A percentile compares a stretch with the other conserved stretches of the same genome.
phyloP scores from a whole-genome alignment of 2,329 filamentous ascomycete genomes.

The Clonostachys solani region DNA sequence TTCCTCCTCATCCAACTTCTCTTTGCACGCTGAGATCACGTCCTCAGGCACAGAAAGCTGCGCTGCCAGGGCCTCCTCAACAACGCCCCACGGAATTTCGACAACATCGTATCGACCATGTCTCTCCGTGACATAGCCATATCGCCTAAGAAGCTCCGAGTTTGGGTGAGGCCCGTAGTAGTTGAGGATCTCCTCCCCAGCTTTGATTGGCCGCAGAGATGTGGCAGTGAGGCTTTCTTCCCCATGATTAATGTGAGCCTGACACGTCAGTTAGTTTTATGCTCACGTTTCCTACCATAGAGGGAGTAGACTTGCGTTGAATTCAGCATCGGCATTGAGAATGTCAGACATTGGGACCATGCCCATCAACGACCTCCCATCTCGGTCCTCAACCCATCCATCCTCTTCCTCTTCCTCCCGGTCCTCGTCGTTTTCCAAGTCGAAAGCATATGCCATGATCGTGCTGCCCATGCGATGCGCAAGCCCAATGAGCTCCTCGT shows the following conservation, averaged over 20 bases:
- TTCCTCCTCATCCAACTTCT: conserved; percentile 40
- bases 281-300: not conserved
- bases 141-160: conserved; percentile 76
- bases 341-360: conserved; percentile 92
- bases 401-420: conserved; percentile 54
- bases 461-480: conserved; percentile 81
- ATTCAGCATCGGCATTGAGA: conserved; percentile 83
- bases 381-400: conserved; percentile 61
- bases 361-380: conserved; percentile 60
- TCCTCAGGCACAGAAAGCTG: conserved; percentile 29
- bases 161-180: conserved; percentile 85
- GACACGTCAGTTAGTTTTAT: not conserved
- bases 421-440: conserved; percentile 59
- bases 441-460: conserved; percentile 93
- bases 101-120: conserved; percentile 80
- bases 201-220: conserved; percentile 61
- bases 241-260: conserved; percentile 51
- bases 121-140: conserved; percentile 80
- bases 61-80: conserved; percentile 40
- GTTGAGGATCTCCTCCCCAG: conserved; percentile 77
- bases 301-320: conserved; percentile 56
- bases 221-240: conserved; percentile 63
- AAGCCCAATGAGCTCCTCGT: conserved; percentile 40
- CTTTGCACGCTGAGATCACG: conserved; percentile 29
- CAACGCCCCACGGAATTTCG: conserved; percentile 63